These are phyloP conservation scores for Salix koriyanagi DNA, from an alignment of 345 rosid species.

Conservation along the genomic window DNA sequence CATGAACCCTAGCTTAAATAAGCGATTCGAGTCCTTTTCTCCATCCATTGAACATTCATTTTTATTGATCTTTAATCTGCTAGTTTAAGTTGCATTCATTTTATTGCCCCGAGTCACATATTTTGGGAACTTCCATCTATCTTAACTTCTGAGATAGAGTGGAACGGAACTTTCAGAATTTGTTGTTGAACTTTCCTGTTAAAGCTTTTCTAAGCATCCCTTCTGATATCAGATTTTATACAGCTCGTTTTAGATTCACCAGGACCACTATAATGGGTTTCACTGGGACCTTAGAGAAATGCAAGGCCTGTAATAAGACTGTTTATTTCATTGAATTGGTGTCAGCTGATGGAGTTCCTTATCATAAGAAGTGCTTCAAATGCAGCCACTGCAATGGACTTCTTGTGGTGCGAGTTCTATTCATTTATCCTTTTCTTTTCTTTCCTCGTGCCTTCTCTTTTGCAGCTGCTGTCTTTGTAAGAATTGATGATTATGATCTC, in stretches of 20 bases:
- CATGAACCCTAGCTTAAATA: background rate
- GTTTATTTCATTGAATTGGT: slow-evolving; percentile 65
- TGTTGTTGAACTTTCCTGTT: background rate
- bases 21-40: background rate
- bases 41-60: slow-evolving; percentile 10
- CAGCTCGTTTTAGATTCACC: background rate
- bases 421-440: background rate
- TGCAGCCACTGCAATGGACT: slow-evolving; percentile 81
- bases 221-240: background rate
- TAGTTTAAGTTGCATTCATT: background rate
- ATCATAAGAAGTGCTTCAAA: slow-evolving; percentile 87
- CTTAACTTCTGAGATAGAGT: slow-evolving; percentile 5
- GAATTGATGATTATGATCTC: background rate
- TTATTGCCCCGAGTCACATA: too few relatives aligned
- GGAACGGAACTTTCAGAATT: background rate
- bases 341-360: slow-evolving; percentile 68
- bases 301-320: slow-evolving; percentile 78
- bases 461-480: background rate
- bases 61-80: background rate
- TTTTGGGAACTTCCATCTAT: slow-evolving; percentile 8
- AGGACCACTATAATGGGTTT: slow-evolving; percentile 35
- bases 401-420: slow-evolving; percentile 44
- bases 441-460: background rate
- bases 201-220: background rate
- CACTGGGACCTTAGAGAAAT: slow-evolving; percentile 65